Base-by-base conservation (phyloP, 805 yeast genomes). In the Ogataea paraovalis region DNA sequence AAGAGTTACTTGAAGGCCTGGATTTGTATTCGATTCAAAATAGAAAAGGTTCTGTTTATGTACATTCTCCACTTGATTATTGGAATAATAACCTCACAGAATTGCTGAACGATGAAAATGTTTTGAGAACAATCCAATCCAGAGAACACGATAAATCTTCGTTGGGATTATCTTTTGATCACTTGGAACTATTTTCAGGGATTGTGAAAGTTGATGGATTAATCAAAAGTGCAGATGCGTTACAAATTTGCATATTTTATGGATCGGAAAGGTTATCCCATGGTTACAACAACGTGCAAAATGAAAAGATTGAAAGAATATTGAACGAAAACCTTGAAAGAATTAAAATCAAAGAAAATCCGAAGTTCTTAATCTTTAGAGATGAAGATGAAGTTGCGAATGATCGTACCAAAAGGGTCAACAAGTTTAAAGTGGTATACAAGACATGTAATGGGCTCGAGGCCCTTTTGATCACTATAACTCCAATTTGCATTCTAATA, bases 161-260 rank as follows among this genome's bases (percentile, higher is more conserved):
- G n/a, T 43, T 49, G 5, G 61, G 62, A 1, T 36, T 61, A 14
- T 65, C 61, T 0, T 45, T 68, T 13, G 39, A 53, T 1, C 58
- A 61, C 27, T 48, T 63, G 4, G 61, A 64, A 7, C 48, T 73
- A 21, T 62, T 74, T 20, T 60, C 73, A 1, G 76, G 74, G 0
- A 59, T 71, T 1, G 59, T 62, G 25, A 71, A 68, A 51, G 66
- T 71, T 4, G 75, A 76, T 53, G 80, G 81, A 0, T 45, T 72
- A 2, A 62, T 74, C 6, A 64, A 61, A 44, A 65, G 71, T 18
- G 79, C 79, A 0, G 61, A 67, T 13, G 62, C 74, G 0, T 36
- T 75, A 6, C 65, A 70, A 45, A 56, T 76, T 1, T 53, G 72
- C 21, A 32, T 73, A 7, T 50, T 72, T 34, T 67, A 64, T 42